These are phyloP conservation scores for Trifolium repens DNA, from an alignment of 306 rosid species.

Conservation along the genomic window DNA sequence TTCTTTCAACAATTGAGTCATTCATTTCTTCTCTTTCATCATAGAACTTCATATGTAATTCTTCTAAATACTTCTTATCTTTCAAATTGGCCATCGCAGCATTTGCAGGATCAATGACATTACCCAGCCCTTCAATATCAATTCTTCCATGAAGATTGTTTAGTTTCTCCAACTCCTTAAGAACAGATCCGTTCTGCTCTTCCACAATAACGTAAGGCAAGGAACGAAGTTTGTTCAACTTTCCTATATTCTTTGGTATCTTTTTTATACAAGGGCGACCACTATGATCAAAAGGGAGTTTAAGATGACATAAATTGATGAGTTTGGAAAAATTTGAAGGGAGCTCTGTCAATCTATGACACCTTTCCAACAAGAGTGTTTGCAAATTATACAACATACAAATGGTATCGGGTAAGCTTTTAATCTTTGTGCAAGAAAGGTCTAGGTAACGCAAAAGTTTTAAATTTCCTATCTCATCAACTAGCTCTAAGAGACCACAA, in stretches of 20 bases:
- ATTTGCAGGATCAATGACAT: background rate
- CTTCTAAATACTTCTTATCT: background rate
- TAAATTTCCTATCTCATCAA: background rate
- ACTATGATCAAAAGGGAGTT: too few relatives aligned
- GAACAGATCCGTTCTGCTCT: background rate
- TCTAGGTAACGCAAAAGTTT: background rate
- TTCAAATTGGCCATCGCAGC: background rate
- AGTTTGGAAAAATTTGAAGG: constrained; percentile 30
- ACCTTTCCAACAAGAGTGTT: background rate
- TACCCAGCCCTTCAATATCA: background rate
- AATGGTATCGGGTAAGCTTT: constrained; percentile 35
- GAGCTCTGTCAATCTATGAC: background rate
- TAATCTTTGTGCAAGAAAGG: background rate
- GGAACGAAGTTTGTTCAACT: constrained; percentile 9
- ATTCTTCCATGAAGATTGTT: constrained; percentile 27
- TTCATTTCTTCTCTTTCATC: background rate
- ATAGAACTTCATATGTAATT: background rate
- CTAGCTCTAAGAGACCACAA: background rate
- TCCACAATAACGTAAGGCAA: background rate
- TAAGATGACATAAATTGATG: constrained; percentile 38
- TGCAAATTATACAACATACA: constrained; percentile 40
- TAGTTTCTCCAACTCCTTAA: constrained; percentile 22
- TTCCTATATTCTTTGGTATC: constrained; percentile 34
- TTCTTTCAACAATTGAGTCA: background rate
- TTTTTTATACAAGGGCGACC: too few relatives aligned